A percentile compares a stretch with the other conserved stretches of the same genome.
Evolutionary conservation across 139 green algal species (phyloP).

Genomic region (Tetraselmis chui): DNA sequence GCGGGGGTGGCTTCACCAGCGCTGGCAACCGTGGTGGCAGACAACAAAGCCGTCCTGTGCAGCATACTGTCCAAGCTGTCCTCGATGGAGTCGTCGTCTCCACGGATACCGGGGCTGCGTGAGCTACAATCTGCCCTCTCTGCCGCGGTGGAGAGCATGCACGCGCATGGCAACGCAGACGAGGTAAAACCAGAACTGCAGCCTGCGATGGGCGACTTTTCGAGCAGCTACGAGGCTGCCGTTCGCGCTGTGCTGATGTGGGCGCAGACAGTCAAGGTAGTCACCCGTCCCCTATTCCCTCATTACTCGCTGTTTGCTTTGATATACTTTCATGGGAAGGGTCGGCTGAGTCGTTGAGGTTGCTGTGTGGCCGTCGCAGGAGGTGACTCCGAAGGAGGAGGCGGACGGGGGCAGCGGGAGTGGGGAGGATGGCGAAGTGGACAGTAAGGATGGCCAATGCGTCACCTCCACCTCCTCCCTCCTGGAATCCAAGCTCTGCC

Average conservation of each 20-base stretch:
- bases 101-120: neutral
- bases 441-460: neutral
- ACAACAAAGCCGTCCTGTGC: neutral
- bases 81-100: neutral
- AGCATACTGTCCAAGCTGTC: neutral
- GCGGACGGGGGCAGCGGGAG: too few relatives aligned
- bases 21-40: neutral
- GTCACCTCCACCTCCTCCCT: neutral
- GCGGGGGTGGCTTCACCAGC: neutral
- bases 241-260: slow-evolving; percentile 51
- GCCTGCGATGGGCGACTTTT: neutral
- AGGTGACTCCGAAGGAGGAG: neutral
- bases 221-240: slow-evolving; percentile 19
- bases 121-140: neutral
- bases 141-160: neutral
- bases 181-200: neutral
- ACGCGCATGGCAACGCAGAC: neutral
- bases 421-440: slow-evolving; percentile 3
- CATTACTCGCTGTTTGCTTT: too few relatives aligned
- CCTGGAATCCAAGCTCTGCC: neutral
- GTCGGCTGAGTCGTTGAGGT: too few relatives aligned
- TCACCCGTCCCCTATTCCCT: too few relatives aligned
- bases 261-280: slow-evolving; percentile 40
- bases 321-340: too few relatives aligned
- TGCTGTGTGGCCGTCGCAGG: too few relatives aligned